Evolutionary conservation across 306 rosid species (phyloP), one percentile per base, ranked within the genome.

Genomic region (Mimosa bimucronata): DNA sequence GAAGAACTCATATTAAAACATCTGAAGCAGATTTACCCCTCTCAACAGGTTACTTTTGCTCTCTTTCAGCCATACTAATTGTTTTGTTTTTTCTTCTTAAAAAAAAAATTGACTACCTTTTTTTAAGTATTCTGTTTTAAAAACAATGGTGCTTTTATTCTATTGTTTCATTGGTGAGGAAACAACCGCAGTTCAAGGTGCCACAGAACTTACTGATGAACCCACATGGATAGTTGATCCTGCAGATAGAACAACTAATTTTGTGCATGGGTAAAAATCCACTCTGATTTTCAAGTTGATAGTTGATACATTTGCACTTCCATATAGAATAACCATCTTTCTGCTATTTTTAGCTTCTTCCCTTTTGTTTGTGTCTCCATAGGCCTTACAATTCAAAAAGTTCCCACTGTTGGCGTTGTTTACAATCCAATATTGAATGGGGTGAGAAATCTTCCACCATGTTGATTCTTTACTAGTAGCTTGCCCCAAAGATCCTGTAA

Each of bases 141-240:
- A 38, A 40, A 77, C 29, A 41, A 66, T 55, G 85, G 57, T 75
- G 26, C 73, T 81, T 37, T 50, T 19, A 34, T n/a, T n/a, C n/a
- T n/a, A n/a, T 83, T 80, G 93, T 98, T 88, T 95, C 86, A 95
- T 95, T 31, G 99, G 99, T 48, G 99, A 96, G 83, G 99, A 96
- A 86, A 93, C 97, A 74, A 87, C 98, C 3, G 99, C 99, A 87
- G 97, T 94, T 69, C 77, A 10, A 85, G 98, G 99, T 75, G 76
- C 67, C 74, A 83, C 89, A n/a, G 98, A 96, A 78, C 91, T 96
- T 82, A 93, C 99, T 0, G 94, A 96, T 87, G 97, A 93, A 44
- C 98, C 91, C 53, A 96, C 99, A 50, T 96, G 99, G 99, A 89
- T 96, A 77, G 98, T 96, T 50, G 99, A 96, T 90, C 99, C 99